phyloP scores from a whole-genome alignment of 2,329 filamentous ascomycete genomes.

The Trichoderma sp. region DNA sequence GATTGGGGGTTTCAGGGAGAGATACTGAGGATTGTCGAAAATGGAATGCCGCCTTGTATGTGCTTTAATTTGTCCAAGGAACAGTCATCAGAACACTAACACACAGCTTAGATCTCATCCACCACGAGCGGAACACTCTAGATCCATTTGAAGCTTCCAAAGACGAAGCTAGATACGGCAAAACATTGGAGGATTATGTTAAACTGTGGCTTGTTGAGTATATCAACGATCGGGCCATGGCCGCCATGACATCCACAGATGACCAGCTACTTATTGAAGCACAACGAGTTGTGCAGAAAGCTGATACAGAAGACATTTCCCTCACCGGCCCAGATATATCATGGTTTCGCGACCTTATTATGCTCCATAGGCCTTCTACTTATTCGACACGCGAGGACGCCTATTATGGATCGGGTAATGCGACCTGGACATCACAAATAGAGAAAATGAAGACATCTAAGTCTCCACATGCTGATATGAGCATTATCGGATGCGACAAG shows the following conservation, averaged over 20 bases:
- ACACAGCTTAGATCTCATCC: background rate
- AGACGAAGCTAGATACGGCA: background rate
- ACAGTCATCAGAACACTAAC: background rate
- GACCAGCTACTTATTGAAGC: slow-evolving; percentile 2
- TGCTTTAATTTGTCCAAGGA: background rate
- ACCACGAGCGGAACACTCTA: background rate
- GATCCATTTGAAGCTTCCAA: background rate
- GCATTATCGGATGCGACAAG: background rate
- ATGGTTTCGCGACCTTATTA: slow-evolving; percentile 2
- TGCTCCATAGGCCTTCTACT: background rate
- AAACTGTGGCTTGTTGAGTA: slow-evolving; percentile 8
- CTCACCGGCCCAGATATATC: slow-evolving; percentile 2
- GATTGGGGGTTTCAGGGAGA: slow-evolving; percentile 41
- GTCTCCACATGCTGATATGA: background rate
- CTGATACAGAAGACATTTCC: slow-evolving; percentile 2
- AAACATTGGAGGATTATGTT: slow-evolving; percentile 7
- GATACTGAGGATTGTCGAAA: slow-evolving; percentile 1
- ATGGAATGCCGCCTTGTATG: slow-evolving; percentile 14
- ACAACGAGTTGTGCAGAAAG: background rate
- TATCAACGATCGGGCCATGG: background rate
- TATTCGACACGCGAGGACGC: background rate
- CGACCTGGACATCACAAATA: background rate
- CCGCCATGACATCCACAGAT: background rate
- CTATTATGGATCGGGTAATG: background rate
- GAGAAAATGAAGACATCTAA: background rate